phyloP scores from a whole-genome alignment of 768 basidiomycete species.

The Suillus brevipes region DNA sequence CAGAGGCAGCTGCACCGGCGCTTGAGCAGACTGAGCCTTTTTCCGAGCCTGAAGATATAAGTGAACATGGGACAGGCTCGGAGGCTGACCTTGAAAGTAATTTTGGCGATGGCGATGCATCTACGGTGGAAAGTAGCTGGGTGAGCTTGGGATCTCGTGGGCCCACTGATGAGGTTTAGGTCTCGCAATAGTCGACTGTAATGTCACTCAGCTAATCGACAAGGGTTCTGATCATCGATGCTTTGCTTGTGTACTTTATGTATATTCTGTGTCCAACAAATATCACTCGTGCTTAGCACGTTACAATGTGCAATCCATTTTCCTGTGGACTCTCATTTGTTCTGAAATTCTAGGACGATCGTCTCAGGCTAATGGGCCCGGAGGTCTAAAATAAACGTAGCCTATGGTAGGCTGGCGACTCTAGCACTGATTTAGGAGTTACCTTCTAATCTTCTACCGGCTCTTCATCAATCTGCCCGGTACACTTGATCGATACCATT shows the following conservation, averaged over 20 bases:
- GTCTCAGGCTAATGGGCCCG: background rate
- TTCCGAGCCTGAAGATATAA: conserved; percentile 10
- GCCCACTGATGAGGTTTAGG: conserved; percentile 15
- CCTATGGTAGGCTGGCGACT: background rate
- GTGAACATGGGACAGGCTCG: conserved; percentile 48
- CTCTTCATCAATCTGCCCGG: background rate
- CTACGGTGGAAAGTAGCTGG: conserved; percentile 66
- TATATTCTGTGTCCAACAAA: conserved; percentile 3
- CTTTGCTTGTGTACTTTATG: conserved; percentile 1
- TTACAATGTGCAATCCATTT: background rate
- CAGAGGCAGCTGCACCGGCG: conserved; percentile 1
- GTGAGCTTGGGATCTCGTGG: conserved; percentile 49
- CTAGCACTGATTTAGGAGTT: background rate
- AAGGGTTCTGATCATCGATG: background rate
- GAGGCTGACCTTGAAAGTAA: conserved; percentile 74
- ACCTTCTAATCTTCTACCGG: background rate
- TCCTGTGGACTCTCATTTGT: conserved; percentile 4
- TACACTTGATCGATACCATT: background rate
- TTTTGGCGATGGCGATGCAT: conserved; percentile 48
- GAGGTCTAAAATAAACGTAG: background rate
- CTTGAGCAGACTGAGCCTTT: conserved; percentile 14
- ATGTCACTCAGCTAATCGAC: background rate
- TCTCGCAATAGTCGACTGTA: background rate
- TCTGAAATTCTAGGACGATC: background rate
- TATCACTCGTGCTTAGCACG: background rate